phyloP scores from a whole-genome alignment of 805 yeast species.

The Nematodospora valgi region DNA sequence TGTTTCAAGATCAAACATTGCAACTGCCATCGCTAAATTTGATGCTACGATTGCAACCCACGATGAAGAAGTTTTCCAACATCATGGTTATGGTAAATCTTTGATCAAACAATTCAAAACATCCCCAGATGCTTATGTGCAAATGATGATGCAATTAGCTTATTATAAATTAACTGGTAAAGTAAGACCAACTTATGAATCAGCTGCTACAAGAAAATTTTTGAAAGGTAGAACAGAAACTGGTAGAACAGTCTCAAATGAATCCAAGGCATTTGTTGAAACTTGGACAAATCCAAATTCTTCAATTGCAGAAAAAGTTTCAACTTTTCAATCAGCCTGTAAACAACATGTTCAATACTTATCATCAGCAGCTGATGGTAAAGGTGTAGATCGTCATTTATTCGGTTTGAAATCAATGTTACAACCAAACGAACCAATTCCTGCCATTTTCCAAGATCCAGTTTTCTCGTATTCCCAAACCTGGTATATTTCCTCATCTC shows the following conservation, averaged over 20 bases:
- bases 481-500: slow-evolving; percentile 90
- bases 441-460: slow-evolving; percentile 72
- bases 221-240: slow-evolving; percentile 93
- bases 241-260: slow-evolving; percentile 77
- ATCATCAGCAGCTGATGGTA: slow-evolving; percentile 75
- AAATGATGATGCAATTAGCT: slow-evolving; percentile 87
- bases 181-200: slow-evolving; percentile 88
- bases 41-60: slow-evolving; percentile 56
- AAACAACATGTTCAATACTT: slow-evolving; percentile 72
- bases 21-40: slow-evolving; percentile 55
- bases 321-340: slow-evolving; percentile 68
- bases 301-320: slow-evolving; percentile 53
- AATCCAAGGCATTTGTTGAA: slow-evolving; percentile 65
- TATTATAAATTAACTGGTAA: slow-evolving; percentile 79
- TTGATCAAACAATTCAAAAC: slow-evolving; percentile 78
- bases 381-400: slow-evolving; percentile 91
- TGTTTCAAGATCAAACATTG: slow-evolving; percentile 47
- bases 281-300: slow-evolving; percentile 63
- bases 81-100: slow-evolving; percentile 81
- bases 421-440: slow-evolving; percentile 53
- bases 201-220: slow-evolving; percentile 89
- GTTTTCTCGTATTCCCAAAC: slow-evolving; percentile 69
- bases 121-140: slow-evolving; percentile 93
- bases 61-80: slow-evolving; percentile 76
- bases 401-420: slow-evolving; percentile 81